Evolutionary conservation across 148 eudicot genomes (phyloP), one percentile per base, ranked within the genome.

Genomic region (Cornus florida): DNA sequence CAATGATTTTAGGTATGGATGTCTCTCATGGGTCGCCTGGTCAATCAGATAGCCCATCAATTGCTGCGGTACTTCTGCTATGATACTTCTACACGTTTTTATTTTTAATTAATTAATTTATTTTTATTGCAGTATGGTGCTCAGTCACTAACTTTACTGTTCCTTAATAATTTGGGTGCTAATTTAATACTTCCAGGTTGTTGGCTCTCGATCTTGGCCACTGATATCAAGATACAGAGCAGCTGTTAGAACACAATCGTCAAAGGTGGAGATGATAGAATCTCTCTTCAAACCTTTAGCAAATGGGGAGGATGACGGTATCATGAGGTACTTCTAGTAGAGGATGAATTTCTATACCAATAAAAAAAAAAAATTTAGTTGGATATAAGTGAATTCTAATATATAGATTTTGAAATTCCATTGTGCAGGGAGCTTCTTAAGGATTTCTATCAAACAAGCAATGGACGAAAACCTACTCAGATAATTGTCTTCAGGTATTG

Each of bases 21-120:
- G 98, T 97, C 79, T 97, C 99, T 74, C 99, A 97, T 82, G 97
- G 97, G 56, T 85, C 95, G 70, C 93, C 98, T 76, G 95, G 98
- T 78, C 84, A 78, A 71, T 87, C 92, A 31, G 89, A 97, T 83
- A 75, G 77, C 72, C 99, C 98, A 62, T 97, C 99, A 33, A 89
- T 92, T 83, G 99, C 98, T 33, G 98, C 99, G 80, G 99, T 97
- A 91, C 16, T 79, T 28, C 10, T 73, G 24, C 72, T 71, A 7
- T 7, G 22, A 71, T 71, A 24, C 14, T 7, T 35, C 13, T 35
- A 11, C 35, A 16, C 17, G 59, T 48, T 43, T 43, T 43, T 6
- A 13, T 57, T 57, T 57, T 57, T 57, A 1, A 13, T 57, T 17
- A 28, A 28, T 28, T 28, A 28, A 28, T 28, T 28, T 28, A 28